Base-by-base conservation (phyloP, 495 filamentous ascomycete genomes). In the Cercophora newfieldiana region DNA sequence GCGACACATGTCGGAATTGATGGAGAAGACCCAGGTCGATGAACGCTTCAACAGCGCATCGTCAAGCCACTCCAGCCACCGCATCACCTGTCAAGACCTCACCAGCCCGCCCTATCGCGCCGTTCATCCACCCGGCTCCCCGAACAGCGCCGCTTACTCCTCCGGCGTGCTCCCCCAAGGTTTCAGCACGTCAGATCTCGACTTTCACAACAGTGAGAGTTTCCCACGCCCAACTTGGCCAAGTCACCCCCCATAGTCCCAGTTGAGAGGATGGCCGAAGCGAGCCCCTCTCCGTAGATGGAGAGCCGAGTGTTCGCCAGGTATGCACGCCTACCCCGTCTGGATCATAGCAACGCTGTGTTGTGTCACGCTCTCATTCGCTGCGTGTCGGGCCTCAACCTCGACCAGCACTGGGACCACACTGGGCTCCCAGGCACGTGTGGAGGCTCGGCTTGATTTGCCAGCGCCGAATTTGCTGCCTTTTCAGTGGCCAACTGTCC, bases 291-390 rank as follows among this genome's bases (percentile, higher is more conserved):
- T 66, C 66, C 68, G 31, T 47, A 66, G 59, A 58, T 60, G 61
- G 59, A 56, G 59, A 60, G 66, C 47, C 53, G 63, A 63, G 53
- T 68, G 57, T 68, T 72, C 64, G 66, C 65, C 69, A 33, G 65
- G 57, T 61, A 72, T 56, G 70, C 67, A 66, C 58, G 66, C 65
- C 65, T 59, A 59, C 58, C 61, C 62, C 65, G 61, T 69, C 63
- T 61, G 68, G 66, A 65, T 64, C 62, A 65, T 66, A 61, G 59
- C 69, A 24, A 68, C 70, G 63, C 63, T 73, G 72, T 66, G 66
- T 74, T 76, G 74, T 76, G 74, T 74, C 74, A 76, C 67, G 28
- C 65, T 58, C 61, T 68, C 65, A 76, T 76, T 76, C 74, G 74
- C 63, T 50, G 50, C 37, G 47, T n/a, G 55, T 70, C 64, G 55